Percentiles rank a stretch among this genome's conserved stretches.
Conservation (phyloP, 805 yeast species). For the Lipomyces lipofer region DNA sequence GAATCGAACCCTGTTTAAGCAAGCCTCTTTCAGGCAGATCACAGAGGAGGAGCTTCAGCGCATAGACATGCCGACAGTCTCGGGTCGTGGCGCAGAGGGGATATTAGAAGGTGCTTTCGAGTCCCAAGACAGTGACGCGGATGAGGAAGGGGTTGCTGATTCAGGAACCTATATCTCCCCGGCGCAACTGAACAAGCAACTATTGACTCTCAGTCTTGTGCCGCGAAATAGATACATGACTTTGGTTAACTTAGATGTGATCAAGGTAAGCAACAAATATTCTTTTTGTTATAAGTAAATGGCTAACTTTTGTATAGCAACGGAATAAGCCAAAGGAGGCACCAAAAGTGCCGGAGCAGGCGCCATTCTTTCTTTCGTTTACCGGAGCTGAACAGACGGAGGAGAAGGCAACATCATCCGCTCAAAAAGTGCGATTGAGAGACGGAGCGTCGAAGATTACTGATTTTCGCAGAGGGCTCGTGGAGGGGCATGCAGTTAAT, state of each 20-base stretch:
- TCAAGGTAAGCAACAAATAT: slow-evolving; percentile 48
- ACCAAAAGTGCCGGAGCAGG: slow-evolving; percentile 76
- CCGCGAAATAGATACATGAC: slow-evolving; percentile 81
- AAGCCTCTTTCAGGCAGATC: slow-evolving; percentile 68
- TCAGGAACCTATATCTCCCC: slow-evolving; percentile 46
- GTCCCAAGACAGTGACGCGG: slow-evolving; percentile 42
- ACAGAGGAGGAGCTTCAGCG: slow-evolving; percentile 60
- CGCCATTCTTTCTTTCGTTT: slow-evolving; percentile 75
- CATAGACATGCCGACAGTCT: slow-evolving; percentile 66
- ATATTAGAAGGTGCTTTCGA: slow-evolving; percentile 78
- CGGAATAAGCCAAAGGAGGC: slow-evolving; percentile 90
- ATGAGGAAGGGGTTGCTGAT: slow-evolving; percentile 39
- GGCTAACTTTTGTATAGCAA: slow-evolving; percentile 12
- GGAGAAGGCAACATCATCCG: slow-evolving; percentile 35
- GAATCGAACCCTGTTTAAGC: slow-evolving; percentile 76
- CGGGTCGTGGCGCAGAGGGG: slow-evolving; percentile 75
- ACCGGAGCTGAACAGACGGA: slow-evolving; percentile 35
- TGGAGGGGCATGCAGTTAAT: slow-evolving; percentile 48
- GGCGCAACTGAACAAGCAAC: slow-evolving; percentile 59
- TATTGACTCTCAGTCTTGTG: slow-evolving; percentile 73
- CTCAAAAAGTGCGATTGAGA: slow-evolving; percentile 3
- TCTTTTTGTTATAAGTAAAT: not conserved
- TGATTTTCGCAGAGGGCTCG: slow-evolving; percentile 63
- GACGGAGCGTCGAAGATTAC: slow-evolving; percentile 41
- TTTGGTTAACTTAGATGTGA: slow-evolving; percentile 75